These are phyloP conservation scores for Schizosaccharomyces osmophilus DNA, from an alignment of 805 yeast species.

Conservation along the genomic window DNA sequence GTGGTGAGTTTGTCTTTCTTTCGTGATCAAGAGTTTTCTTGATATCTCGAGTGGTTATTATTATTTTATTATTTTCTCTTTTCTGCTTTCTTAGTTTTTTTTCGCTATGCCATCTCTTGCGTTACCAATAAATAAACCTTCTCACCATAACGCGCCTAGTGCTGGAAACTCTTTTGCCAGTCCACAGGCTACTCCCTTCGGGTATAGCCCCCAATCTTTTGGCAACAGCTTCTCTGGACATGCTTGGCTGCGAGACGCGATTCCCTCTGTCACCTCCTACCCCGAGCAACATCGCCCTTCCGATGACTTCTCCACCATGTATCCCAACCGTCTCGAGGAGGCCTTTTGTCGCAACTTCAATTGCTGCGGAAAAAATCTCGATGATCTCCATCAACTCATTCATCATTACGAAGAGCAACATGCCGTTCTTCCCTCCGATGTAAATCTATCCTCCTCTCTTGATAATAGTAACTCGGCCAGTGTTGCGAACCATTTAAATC, in stretches of 20 bases:
- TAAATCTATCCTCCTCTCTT: slow-evolving; percentile 7
- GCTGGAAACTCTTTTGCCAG: not conserved
- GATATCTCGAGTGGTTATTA: no score
- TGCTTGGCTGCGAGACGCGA: not conserved
- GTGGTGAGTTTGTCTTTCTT: not conserved
- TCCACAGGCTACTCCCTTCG: not conserved
- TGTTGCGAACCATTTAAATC: not conserved
- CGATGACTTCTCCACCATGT: not conserved
- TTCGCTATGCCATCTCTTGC: not conserved
- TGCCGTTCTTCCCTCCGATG: slow-evolving; percentile 28
- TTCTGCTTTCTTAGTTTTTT: not conserved
- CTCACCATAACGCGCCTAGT: not conserved
- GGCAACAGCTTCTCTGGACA: not conserved
- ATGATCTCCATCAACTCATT: slow-evolving; percentile 77
- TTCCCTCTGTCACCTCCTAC: not conserved
- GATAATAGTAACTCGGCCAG: not conserved
- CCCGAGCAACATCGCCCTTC: not conserved
- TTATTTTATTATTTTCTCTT: not conserved
- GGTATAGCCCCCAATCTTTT: not conserved
- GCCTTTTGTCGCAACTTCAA: slow-evolving; percentile 85
- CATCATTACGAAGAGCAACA: slow-evolving; percentile 94
- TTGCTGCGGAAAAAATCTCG: slow-evolving; percentile 81
- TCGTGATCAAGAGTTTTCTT: no score
- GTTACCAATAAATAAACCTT: not conserved
- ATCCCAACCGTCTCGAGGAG: not conserved